A percentile compares a stretch with the other conserved stretches of the same genome.
Evolutionary conservation across 23 red algal genomes (phyloP).

Genomic region (Gracilariopsis chorda): DNA sequence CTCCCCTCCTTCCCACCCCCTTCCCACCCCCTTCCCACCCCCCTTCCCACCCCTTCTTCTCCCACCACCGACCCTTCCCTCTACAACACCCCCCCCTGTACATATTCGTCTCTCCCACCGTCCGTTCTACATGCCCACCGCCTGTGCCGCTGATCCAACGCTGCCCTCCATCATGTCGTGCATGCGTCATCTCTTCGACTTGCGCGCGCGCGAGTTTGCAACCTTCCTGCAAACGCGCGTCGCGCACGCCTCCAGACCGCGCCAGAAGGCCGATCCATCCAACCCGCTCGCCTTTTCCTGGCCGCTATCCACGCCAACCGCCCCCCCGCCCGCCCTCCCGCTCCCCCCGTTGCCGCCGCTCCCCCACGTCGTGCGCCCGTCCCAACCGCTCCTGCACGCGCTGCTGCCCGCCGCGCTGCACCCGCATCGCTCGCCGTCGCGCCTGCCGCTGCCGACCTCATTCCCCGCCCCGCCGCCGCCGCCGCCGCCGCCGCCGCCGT

Average conservation of each 20-base stretch:
- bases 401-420: too few relatives aligned
- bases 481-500: background rate
- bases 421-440: too few relatives aligned
- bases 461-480: background rate
- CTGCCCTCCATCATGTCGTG: constrained; percentile 3
- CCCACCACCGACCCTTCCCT: background rate
- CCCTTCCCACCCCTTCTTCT: background rate
- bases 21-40: background rate
- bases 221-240: background rate
- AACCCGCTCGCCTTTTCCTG: background rate
- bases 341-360: constrained; percentile 11
- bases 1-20: background rate
- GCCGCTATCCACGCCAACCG: background rate
- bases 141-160: background rate
- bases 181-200: constrained; percentile 14
- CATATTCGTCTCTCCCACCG: background rate
- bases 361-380: background rate
- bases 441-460: background rate
- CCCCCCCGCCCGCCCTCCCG: constrained; percentile 4
- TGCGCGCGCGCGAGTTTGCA: constrained; percentile 30
- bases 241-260: background rate
- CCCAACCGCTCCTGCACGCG: background rate
- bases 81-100: background rate
- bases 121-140: background rate
- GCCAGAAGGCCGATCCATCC: background rate